Evolutionary conservation across 2,329 filamentous ascomycete species (phyloP).

Genomic region (Alternaria incomplexa): DNA sequence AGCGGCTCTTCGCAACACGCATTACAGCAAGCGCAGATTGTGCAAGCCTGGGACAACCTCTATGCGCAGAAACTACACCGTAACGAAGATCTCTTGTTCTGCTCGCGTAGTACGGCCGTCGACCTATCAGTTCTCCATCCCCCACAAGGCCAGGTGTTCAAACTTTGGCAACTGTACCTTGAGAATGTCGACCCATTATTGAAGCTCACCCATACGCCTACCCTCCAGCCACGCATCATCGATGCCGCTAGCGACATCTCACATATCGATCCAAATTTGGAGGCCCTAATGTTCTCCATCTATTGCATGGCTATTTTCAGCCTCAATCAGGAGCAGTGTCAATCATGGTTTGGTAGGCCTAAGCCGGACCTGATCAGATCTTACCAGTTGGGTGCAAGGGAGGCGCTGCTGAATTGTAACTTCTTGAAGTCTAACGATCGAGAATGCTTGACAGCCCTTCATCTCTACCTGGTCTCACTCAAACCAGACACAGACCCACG

Average conservation of each 20-base stretch:
- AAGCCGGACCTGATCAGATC: conserved; percentile 60
- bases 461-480: conserved; percentile 63
- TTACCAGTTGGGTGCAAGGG: conserved; percentile 67
- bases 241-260: conserved; percentile 62
- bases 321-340: conserved; percentile 63
- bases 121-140: conserved; percentile 70
- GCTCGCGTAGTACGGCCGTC: conserved; percentile 58
- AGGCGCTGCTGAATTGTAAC: conserved; percentile 65
- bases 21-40: conserved; percentile 39
- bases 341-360: conserved; percentile 58
- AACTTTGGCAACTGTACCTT: conserved; percentile 76
- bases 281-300: conserved; percentile 56
- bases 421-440: conserved; percentile 62
- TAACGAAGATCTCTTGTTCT: conserved; percentile 62
- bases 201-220: conserved; percentile 38
- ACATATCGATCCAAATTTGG: conserved; percentile 60
- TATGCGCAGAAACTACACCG: conserved; percentile 30
- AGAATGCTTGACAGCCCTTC: conserved; percentile 60
- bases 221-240: conserved; percentile 63
- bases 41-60: conserved; percentile 53
- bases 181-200: conserved; percentile 49
- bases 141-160: conserved; percentile 67
- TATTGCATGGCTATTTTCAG: conserved; percentile 51
- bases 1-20: conserved; percentile 14
- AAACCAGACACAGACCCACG: conserved; percentile 55